Base-by-base conservation (phyloP, 768 basidiomycete species). In the Rhodotorula taiwanensis region DNA sequence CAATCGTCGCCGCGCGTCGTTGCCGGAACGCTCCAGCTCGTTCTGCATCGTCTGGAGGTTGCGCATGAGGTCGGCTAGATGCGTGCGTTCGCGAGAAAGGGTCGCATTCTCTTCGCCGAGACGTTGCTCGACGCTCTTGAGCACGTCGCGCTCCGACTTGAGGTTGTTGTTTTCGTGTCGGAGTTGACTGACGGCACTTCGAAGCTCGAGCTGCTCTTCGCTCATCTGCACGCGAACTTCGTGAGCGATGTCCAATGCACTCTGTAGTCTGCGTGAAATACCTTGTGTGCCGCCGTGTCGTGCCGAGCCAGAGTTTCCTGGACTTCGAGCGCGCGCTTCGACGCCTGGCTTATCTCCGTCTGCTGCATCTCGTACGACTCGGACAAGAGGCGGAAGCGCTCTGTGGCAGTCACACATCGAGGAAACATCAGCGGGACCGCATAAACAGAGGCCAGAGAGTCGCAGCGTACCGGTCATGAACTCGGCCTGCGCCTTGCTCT, bases 1-100 rank as follows among this genome's bases (percentile, higher is more conserved):
- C 39, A 93, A 77, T 13, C 89, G 83, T 20, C 83, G 79, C 25
- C 88, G 82, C 70, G 93, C 88, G 62, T 89, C 93, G 73, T 86
- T 84, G 10, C 86, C 84, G 0, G 87, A 86, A 53, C 84, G 81
- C 73, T 93, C 90, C 11, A 89, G 79, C 70, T 95, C 93, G 58
- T 83, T 83, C 71, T 90, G 88, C 84, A 95, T 90, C 72, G 83
- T 86, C 76, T 92, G 89, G 28, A 94, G 84, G 72, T 89, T 93
- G 30, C 81, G 79, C 83, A 94, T 89, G 31, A 95, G 80, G 73
- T 92, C 89, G 4, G 88, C 84, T 5, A 95, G 79, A 64, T 88
- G 86, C 1, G 89, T 85, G 15, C 90, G 84, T 72, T 95, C 93
- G 71, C 85, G 79, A 20, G 86, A 79, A 7, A 95, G 79, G 0